phyloP scores from a whole-genome alignment of 176 grass and related monocot genomes.

The Zoysia pacifica region DNA sequence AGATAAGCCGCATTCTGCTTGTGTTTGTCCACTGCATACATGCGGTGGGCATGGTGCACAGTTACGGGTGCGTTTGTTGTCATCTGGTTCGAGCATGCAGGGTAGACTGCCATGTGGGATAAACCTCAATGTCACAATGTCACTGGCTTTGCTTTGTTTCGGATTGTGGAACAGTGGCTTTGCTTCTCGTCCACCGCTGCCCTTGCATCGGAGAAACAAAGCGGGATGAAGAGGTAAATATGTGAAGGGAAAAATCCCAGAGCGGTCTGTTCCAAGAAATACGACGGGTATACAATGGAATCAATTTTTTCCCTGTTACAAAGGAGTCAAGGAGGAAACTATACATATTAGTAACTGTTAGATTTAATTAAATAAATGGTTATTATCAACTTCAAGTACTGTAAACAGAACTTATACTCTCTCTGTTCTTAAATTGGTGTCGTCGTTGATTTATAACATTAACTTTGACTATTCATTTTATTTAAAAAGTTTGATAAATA shows the following conservation, averaged over 20 bases:
- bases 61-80: neutral
- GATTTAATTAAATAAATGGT: too few species aligned
- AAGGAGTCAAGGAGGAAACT: neutral
- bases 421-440: too few species aligned
- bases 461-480: too few species aligned
- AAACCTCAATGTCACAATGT: neutral
- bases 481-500: too few species aligned
- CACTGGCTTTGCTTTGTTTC: neutral
- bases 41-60: neutral
- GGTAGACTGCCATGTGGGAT: neutral
- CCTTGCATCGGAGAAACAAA: slow-evolving; percentile 12
- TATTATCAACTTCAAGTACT: too few species aligned
- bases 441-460: too few species aligned
- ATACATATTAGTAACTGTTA: neutral
- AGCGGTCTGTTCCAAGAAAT: neutral
- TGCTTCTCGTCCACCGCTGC: slow-evolving; percentile 29
- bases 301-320: too few species aligned
- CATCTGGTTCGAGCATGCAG: slow-evolving; percentile 10
- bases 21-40: neutral
- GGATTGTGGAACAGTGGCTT: slow-evolving; percentile 11
- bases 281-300: neutral
- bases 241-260: neutral
- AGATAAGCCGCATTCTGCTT: slow-evolving; percentile 1
- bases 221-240: neutral
- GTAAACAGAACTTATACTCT: too few species aligned